Base-by-base conservation (phyloP, 345 rosid species). In the Eucalyptus camaldulensis region DNA sequence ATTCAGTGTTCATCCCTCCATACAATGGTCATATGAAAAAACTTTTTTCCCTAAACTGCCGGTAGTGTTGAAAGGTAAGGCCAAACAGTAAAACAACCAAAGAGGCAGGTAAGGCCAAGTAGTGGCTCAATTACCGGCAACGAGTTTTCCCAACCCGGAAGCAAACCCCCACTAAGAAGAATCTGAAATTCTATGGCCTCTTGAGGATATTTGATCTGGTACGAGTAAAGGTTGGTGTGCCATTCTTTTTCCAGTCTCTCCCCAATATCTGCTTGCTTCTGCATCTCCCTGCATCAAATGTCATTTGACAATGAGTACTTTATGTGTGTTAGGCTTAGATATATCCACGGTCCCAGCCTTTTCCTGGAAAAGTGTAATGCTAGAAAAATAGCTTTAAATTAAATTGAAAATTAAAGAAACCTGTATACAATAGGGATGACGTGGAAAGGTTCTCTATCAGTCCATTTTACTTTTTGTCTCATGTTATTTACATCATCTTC, bases 121-220 rank as follows among this genome's bases (percentile, higher is more conserved):
- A 33, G 43, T 7, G 1, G 29, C 49, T 11, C 44, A 69, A n/a
- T 90, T 89, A 92, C 94, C 88, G 91, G 93, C 65, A 91, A 62
- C 7, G 91, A 58, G 51, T 88, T 91, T 62, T 93, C 92, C 94
- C 94, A 92, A 24, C 91, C 90, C 1, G 90, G 62, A 88, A 91
- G 90, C 21, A 92, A 88, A 86, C 91, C 92, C 40, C 92, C 92
- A 86, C 51, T 86, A 8, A 90, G 89, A 60, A 93, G 89, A 72
- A 88, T 81, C 54, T 54, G 62, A 22, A 93, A 88, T 56, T 92
- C 92, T 16, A 85, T 88, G 6, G 90, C 92, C 49, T 91, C 92
- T 53, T 88, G 85, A 11, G 89, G 89, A 87, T 93, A 92, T 81
- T 90, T 92, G 72, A 76, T 90, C 58, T 86, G 76, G 56, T 88